Percentiles rank a stretch among this genome's conserved stretches.
phyloP scores from a whole-genome alignment of 108 stramenopile species.

The Skeletonema marinoi region DNA sequence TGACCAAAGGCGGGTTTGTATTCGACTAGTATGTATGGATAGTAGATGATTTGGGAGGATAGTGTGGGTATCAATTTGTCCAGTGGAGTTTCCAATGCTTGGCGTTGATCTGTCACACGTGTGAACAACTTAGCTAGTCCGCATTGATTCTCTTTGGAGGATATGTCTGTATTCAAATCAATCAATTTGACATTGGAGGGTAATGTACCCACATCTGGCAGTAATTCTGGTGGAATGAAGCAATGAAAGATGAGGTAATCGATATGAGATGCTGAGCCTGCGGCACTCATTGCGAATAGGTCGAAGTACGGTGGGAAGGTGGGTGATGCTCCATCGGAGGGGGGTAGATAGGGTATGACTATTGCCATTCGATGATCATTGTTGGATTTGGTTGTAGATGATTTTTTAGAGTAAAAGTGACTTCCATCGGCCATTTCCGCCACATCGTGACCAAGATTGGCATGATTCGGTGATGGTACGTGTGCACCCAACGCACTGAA shows the following conservation, averaged over 20 bases:
- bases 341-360: slow-evolving; percentile 72
- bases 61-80: slow-evolving; percentile 48
- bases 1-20: slow-evolving; percentile 94
- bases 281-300: slow-evolving; percentile 80
- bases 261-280: slow-evolving; percentile 61
- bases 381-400: not conserved
- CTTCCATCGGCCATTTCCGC: slow-evolving; percentile 15
- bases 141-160: slow-evolving; percentile 2
- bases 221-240: slow-evolving; percentile 56
- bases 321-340: slow-evolving; percentile 45
- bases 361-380: slow-evolving; percentile 78
- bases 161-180: slow-evolving; percentile 48
- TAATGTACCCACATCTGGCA: slow-evolving; percentile 12
- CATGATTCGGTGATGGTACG: not conserved
- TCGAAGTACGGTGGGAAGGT: slow-evolving; percentile 83
- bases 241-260: slow-evolving; percentile 89
- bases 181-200: slow-evolving; percentile 77
- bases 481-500: slow-evolving; percentile 3
- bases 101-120: slow-evolving; percentile 55
- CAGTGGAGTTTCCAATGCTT: slow-evolving; percentile 38
- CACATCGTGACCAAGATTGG: slow-evolving; percentile 3
- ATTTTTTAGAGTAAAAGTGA: not conserved
- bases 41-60: slow-evolving; percentile 42
- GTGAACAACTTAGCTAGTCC: slow-evolving; percentile 49
- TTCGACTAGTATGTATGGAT: slow-evolving; percentile 92